Base-by-base conservation (phyloP, 2,329 filamentous ascomycete species). In the Drechmeria coniospora region DNA sequence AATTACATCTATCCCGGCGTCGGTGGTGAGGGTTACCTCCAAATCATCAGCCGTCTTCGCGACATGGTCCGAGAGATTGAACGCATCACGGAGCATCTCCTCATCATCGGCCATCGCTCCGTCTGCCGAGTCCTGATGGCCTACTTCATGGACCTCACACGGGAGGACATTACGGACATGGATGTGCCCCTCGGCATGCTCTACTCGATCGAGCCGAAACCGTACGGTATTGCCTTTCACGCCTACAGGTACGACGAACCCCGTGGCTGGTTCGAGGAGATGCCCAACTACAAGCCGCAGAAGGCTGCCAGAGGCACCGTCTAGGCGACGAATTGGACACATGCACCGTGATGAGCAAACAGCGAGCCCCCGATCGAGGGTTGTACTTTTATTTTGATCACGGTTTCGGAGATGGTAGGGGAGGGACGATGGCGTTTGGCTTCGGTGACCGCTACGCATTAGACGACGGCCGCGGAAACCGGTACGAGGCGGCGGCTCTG, bases 31-130 rank as follows among this genome's bases (percentile, higher is more conserved):
- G 84, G 87, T 17, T 98, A 98, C 45, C 70, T 98, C 8, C 87
- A 95, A 54, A 80, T 98, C 42, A 94, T 98, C 57, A 92, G 90
- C 52, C 81, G 90, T 27, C 69, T 95, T 20, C 79, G 86, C 29
- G 80, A 92, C 37, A 90, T 98, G 60, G 93, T 98, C 37, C 79
- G 92, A 27, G 90, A 98, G 58, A 77, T 94, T 34, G 90, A 98
- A 62, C 79, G 90, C 34, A 95, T 93, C 64, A 92, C 83, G 17
- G 90, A 98, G 45, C 87, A 95, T 52, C 76, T 92, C 29, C 63
- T 95, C 34, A 76, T 98, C 41, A 79, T 95, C 40, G 84, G 82
- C 19, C 90, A 95, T 51, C 81, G 90, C 18, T 92, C 83, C 4
- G 79, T 95, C 21, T 87, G 83, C 31, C 74, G 90, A 18, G 87